Conservation (phyloP, 2,329 filamentous ascomycete species). For the Aspergillus fischeri region DNA sequence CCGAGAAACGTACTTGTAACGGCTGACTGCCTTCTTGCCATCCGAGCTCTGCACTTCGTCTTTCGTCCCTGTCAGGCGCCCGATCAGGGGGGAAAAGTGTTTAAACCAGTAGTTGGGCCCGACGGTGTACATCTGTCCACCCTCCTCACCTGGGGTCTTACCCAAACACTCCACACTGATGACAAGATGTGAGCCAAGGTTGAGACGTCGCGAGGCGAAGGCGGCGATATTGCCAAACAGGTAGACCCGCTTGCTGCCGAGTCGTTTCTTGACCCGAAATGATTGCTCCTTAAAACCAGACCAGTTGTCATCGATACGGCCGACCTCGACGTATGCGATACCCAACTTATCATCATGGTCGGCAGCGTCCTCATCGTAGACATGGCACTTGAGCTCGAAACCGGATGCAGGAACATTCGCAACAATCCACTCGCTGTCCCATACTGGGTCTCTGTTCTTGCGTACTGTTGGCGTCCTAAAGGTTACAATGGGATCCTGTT, state of each 20-base stretch:
- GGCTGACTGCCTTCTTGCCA: slow-evolving; percentile 56
- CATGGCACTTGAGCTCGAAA: slow-evolving; percentile 76
- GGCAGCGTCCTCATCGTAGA: slow-evolving; percentile 86
- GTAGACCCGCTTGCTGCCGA: slow-evolving; percentile 84
- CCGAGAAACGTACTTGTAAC: slow-evolving; percentile 65
- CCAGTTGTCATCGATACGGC: slow-evolving; percentile 62
- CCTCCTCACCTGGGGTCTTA: slow-evolving; percentile 60
- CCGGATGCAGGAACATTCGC: slow-evolving; percentile 78
- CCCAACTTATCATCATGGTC: slow-evolving; percentile 86
- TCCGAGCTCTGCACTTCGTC: slow-evolving; percentile 56
- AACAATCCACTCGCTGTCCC: slow-evolving; percentile 84
- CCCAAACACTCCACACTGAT: slow-evolving; percentile 77
- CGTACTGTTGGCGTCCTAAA: slow-evolving; percentile 74
- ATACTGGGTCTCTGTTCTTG: slow-evolving; percentile 67
- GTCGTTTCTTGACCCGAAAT: slow-evolving; percentile 71
- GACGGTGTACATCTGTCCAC: slow-evolving; percentile 71
- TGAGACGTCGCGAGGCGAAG: slow-evolving; percentile 56
- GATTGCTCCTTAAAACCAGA: slow-evolving; percentile 59
- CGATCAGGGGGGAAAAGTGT: slow-evolving; percentile 86
- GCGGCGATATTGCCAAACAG: slow-evolving; percentile 65
- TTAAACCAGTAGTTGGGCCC: slow-evolving; percentile 73
- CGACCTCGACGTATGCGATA: slow-evolving; percentile 70
- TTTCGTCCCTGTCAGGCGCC: slow-evolving; percentile 70
- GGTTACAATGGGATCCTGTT: slow-evolving; percentile 73
- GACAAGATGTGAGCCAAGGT: slow-evolving; percentile 66